Evolutionary conservation across 1,139 yeast genomes (phyloP).

Genomic region (Debaryomyces coudertii): DNA sequence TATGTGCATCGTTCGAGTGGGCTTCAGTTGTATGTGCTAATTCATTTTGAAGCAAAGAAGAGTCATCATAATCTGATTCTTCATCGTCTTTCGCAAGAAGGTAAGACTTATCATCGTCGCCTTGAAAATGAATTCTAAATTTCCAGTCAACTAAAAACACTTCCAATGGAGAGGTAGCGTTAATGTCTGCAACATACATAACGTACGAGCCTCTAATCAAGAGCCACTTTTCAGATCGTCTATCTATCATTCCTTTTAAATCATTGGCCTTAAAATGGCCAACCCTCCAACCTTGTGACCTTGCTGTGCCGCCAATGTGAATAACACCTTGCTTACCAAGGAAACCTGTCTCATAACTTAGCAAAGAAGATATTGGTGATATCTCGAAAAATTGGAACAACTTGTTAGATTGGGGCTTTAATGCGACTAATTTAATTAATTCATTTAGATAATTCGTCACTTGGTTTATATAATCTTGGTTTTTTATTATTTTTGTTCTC

Average conservation of each 20-base stretch:
- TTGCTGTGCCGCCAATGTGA: conserved; percentile 79
- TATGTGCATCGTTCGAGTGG: conserved; percentile 19
- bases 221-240: conserved; percentile 93
- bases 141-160: conserved; percentile 81
- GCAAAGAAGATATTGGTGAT: conserved; percentile 81
- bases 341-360: conserved; percentile 80
- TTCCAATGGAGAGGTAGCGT: conserved; percentile 86
- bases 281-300: conserved; percentile 93
- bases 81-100: conserved; percentile 34
- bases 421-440: conserved; percentile 59
- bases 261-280: conserved; percentile 84
- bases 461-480: conserved; percentile 42
- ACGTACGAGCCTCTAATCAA: conserved; percentile 82
- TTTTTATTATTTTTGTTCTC: conserved; percentile 27
- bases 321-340: conserved; percentile 90
- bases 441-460: conserved; percentile 68
- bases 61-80: conserved; percentile 52
- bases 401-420: conserved; percentile 80
- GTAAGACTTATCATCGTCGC: conserved; percentile 32
- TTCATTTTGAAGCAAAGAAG: conserved; percentile 32
- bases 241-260: conserved; percentile 78
- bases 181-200: conserved; percentile 81
- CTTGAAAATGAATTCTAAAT: conserved; percentile 60
- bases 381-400: conserved; percentile 85
- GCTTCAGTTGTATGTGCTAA: conserved; percentile 27